A percentile compares a stretch with the other conserved stretches of the same genome.
These are phyloP conservation scores for Penicillium verhagenii DNA, from an alignment of 495 filamentous ascomycete genomes.

Conservation along the genomic window DNA sequence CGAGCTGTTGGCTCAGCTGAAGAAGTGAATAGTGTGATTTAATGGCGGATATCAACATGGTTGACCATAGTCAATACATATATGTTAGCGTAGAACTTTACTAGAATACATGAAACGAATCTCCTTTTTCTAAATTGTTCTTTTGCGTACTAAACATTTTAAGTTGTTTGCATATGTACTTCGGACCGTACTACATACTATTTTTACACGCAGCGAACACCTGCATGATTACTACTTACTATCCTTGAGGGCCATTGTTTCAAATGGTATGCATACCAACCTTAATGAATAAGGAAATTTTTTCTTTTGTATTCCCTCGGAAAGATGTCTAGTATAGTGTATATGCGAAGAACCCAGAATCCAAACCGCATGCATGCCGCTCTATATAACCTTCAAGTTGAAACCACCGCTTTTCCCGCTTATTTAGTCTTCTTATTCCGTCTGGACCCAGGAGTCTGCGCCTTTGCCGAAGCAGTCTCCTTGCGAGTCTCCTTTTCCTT, in stretches of 20 bases:
- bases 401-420: no score
- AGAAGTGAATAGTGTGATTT: conserved; percentile 45
- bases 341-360: neutral
- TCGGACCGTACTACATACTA: no score
- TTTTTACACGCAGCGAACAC: no score
- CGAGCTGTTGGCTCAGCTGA: conserved; percentile 71
- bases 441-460: conserved; percentile 42
- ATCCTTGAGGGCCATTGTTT: no score
- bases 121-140: conserved; percentile 30
- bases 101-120: conserved; percentile 45
- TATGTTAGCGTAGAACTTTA: conserved; percentile 25
- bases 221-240: no score
- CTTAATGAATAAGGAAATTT: no score
- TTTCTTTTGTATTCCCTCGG: neutral
- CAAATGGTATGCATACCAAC: no score
- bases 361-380: neutral
- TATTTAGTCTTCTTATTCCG: conserved; percentile 43
- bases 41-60: neutral
- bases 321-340: neutral
- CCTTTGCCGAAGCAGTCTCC: conserved; percentile 34
- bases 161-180: no score
- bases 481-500: conserved; percentile 43
- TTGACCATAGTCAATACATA: conserved; percentile 4
- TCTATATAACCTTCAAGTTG: neutral
- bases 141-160: neutral